Evolutionary conservation across 2,329 filamentous ascomycete species (phyloP).

Genomic region (Daldinia eschscholtzii): DNA sequence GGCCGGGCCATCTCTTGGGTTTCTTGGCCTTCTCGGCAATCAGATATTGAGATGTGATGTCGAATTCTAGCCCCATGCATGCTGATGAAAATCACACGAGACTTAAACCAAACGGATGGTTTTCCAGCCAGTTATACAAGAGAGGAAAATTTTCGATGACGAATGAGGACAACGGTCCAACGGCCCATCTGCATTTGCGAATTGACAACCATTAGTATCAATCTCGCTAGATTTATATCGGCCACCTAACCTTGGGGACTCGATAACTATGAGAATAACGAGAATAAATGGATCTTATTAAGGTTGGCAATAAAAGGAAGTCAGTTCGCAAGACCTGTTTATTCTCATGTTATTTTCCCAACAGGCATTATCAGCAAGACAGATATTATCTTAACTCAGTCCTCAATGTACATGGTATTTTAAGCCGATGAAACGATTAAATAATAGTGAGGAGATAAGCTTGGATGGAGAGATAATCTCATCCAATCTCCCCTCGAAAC

Average conservation of each 20-base stretch:
- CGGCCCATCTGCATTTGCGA: background rate
- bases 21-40: constrained; percentile 40
- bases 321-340: background rate
- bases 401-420: too few relatives aligned
- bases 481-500: background rate
- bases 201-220: background rate
- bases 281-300: background rate
- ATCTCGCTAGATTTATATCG: background rate
- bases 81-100: constrained; percentile 7
- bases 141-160: background rate
- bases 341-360: background rate
- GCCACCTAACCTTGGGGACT: background rate
- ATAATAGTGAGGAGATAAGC: background rate
- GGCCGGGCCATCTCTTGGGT: constrained; percentile 29
- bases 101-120: background rate
- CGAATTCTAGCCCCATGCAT: constrained; percentile 14
- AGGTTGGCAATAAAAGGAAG: background rate
- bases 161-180: background rate
- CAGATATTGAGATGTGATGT: constrained; percentile 17
- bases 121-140: constrained; percentile 10
- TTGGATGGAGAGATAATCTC: background rate
- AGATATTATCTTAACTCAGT: background rate
- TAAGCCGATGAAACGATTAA: background rate
- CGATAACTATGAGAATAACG: background rate
- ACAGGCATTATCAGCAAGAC: background rate